Percentiles rank a stretch among this genome's conserved stretches.
Conservation (phyloP, 2,329 filamentous ascomycete genomes). For the Pseudogymnoascus sp. region DNA sequence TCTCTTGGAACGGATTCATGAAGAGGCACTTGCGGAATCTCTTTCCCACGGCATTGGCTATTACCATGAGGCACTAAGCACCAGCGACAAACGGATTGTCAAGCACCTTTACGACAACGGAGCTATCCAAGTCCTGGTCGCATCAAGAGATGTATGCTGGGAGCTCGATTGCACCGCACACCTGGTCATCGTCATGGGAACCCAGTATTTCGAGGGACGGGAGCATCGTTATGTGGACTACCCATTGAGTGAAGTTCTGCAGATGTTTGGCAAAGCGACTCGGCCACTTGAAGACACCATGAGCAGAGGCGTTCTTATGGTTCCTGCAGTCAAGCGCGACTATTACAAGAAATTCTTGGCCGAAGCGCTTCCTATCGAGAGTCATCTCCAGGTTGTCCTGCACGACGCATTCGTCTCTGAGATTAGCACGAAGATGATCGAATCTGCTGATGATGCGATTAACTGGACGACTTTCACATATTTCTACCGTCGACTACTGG, state of each 20-base stretch:
- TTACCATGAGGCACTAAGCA: conserved; percentile 87
- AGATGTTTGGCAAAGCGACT: conserved; percentile 95
- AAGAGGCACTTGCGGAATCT: conserved; percentile 80
- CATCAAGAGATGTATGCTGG: conserved; percentile 89
- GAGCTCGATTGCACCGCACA: conserved; percentile 84
- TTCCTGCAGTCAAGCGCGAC: conserved; percentile 86
- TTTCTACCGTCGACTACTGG: conserved; percentile 89
- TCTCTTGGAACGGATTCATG: conserved; percentile 74
- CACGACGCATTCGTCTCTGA: conserved; percentile 96
- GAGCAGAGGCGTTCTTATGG: conserved; percentile 90
- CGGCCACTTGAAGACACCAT: conserved; percentile 71
- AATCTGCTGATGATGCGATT: conserved; percentile 91
- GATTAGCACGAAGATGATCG: conserved; percentile 91
- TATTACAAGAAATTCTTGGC: conserved; percentile 99
- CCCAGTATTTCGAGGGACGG: conserved; percentile 92
- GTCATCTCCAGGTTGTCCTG: conserved; percentile 81
- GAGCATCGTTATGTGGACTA: conserved; percentile 98
- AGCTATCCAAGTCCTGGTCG: conserved; percentile 64
- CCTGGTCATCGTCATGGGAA: conserved; percentile 92
- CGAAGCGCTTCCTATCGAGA: conserved; percentile 92
- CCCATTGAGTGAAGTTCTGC: conserved; percentile 82
- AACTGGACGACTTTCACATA: conserved; percentile 99
- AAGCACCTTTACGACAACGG: conserved; percentile 77
- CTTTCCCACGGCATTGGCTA: conserved; percentile 93
- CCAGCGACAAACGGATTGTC: conserved; percentile 87